These are phyloP conservation scores for Cercospora sp. DNA, from an alignment of 2,329 filamentous ascomycete species.

Conservation along the genomic window DNA sequence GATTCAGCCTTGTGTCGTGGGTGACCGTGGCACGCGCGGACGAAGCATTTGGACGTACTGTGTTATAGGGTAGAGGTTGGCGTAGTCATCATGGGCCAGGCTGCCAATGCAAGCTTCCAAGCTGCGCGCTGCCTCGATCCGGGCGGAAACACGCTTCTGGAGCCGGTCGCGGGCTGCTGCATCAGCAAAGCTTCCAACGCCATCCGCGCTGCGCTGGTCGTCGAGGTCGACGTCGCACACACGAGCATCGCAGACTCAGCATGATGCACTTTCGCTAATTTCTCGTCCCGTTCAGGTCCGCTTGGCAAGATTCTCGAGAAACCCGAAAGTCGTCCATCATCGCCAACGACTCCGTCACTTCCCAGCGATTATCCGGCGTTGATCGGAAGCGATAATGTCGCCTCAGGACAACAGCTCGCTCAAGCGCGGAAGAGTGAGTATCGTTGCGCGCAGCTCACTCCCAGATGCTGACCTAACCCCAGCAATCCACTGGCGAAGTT, in stretches of 20 bases:
- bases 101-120: not conserved
- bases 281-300: not conserved
- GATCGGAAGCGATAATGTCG: conserved; percentile 28
- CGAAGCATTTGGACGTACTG: not conserved
- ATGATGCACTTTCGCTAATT: not conserved
- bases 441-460: not conserved
- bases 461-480: conserved; percentile 24
- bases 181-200: not conserved
- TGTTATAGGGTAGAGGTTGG: not conserved
- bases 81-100: not conserved
- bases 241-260: not conserved
- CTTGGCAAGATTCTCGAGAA: not conserved
- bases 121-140: not conserved
- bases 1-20: not conserved
- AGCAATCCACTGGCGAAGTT: conserved; percentile 68
- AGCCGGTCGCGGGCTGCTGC: not conserved
- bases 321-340: not conserved
- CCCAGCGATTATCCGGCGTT: not conserved
- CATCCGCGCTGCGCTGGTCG: not conserved
- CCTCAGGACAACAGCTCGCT: conserved; percentile 72
- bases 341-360: not conserved
- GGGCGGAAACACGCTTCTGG: not conserved
- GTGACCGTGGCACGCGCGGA: conserved; percentile 1
- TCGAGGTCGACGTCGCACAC: not conserved
- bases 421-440: conserved; percentile 74